Percentiles rank a stretch among this genome's conserved stretches.
phyloP scores from a whole-genome alignment of 2,329 filamentous ascomycete genomes.

The Colletotrichum tamarilloi region DNA sequence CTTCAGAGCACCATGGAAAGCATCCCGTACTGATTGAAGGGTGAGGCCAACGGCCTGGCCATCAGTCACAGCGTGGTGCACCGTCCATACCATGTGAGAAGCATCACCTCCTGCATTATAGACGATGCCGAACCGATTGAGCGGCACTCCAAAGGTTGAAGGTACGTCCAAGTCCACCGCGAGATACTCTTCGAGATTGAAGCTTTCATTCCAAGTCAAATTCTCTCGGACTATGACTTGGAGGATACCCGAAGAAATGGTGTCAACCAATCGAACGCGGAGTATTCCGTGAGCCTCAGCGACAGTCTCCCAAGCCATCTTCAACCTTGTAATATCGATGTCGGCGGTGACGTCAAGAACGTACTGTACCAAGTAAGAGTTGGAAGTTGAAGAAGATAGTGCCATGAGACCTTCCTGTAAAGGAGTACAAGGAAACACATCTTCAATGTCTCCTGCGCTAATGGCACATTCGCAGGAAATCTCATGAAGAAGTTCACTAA shows the following conservation, averaged over 20 bases:
- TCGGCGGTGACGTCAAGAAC: neutral
- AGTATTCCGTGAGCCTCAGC: conserved; percentile 33
- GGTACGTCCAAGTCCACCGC: neutral
- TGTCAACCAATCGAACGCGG: conserved; percentile 38
- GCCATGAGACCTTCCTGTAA: conserved; percentile 30
- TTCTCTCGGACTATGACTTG: conserved; percentile 53
- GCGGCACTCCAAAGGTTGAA: conserved; percentile 30
- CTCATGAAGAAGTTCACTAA: neutral
- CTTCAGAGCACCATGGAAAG: neutral
- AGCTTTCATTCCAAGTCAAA: conserved; percentile 23
- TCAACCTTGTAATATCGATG: conserved; percentile 4
- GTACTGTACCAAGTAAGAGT: conserved; percentile 25
- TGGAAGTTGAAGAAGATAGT: conserved; percentile 9
- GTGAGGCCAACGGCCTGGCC: conserved; percentile 27
- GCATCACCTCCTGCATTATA: neutral
- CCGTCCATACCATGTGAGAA: conserved; percentile 36
- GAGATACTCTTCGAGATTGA: conserved; percentile 18
- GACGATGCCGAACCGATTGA: conserved; percentile 38
- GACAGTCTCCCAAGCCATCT: conserved; percentile 26
- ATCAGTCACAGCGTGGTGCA: conserved; percentile 33
- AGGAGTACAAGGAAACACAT: conserved; percentile 22
- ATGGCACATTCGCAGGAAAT: conserved; percentile 8
- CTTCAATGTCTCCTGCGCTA: conserved; percentile 12
- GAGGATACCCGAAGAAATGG: conserved; percentile 52
- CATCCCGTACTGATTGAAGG: conserved; percentile 10